These are phyloP conservation scores for Articulospora tetracladia DNA, from an alignment of 495 filamentous ascomycete species.

Conservation along the genomic window DNA sequence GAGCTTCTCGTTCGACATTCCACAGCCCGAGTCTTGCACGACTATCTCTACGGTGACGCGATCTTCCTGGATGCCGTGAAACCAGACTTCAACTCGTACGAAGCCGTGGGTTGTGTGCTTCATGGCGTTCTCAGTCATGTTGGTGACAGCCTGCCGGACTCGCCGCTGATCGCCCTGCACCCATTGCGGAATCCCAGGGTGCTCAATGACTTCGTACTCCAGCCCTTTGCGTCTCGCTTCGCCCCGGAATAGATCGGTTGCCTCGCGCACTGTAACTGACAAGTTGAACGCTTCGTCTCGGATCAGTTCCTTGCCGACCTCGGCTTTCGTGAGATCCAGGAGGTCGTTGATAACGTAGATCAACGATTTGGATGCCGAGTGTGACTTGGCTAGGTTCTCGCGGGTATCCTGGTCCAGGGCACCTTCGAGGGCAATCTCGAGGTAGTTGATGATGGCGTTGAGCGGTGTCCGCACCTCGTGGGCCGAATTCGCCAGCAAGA, in stretches of 20 bases:
- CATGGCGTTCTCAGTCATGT: slow-evolving; percentile 82
- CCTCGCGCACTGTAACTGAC: slow-evolving; percentile 66
- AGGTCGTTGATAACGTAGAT: slow-evolving; percentile 97
- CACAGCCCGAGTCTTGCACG: slow-evolving; percentile 75
- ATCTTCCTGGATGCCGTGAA: slow-evolving; percentile 26
- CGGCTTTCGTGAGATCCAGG: slow-evolving; percentile 85
- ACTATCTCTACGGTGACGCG: slow-evolving; percentile 59
- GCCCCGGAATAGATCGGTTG: slow-evolving; percentile 65
- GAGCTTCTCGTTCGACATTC: slow-evolving; percentile 69
- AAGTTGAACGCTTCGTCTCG: slow-evolving; percentile 83
- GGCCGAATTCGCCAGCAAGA: slow-evolving; percentile 87
- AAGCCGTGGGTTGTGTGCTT: slow-evolving; percentile 71
- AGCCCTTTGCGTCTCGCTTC: slow-evolving; percentile 77
- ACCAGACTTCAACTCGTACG: slow-evolving; percentile 68
- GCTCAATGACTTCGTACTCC: slow-evolving; percentile 59
- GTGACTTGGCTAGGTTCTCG: slow-evolving; percentile 81
- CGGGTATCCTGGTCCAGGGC: slow-evolving; percentile 77
- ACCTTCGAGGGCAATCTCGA: slow-evolving; percentile 91
- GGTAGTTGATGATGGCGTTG: slow-evolving; percentile 94
- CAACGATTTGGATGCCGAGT: slow-evolving; percentile 93
- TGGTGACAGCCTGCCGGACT: slow-evolving; percentile 76
- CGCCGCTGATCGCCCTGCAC: slow-evolving; percentile 79
- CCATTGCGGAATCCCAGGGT: slow-evolving; percentile 63
- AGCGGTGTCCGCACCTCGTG: slow-evolving; percentile 93
- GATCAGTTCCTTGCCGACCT: slow-evolving; percentile 75